Base-by-base conservation (phyloP, 2,329 filamentous ascomycete species). In the Diatrype stigma region DNA sequence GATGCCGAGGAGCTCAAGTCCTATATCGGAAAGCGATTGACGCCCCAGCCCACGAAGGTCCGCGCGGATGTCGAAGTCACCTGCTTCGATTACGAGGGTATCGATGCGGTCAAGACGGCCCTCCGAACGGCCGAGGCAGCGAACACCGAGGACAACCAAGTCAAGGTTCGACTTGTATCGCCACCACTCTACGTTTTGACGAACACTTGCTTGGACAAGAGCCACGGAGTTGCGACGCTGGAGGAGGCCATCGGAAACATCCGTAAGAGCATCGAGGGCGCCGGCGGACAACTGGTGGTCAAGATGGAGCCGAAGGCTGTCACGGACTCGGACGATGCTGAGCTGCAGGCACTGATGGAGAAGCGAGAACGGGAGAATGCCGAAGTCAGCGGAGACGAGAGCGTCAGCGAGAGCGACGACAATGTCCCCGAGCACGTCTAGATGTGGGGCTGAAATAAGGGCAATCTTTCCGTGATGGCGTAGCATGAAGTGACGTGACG, bases 271-370 rank as follows among this genome's bases (percentile, higher is more conserved):
- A 99, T 99, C 68, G 83, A 85, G 67, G 78, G 73, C 44, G 82
- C 88, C 1, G 89, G 89, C 49, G 94, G 94, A 55, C 85, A 84
- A 67, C 87, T 93, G 66, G 81, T 86, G 42, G 87, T 96, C 63
- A 96, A 95, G 84, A 99, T 99, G 94, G 92, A 94, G 65, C 94
- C 94, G 61, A 97, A 97, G 85, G 94, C 95, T 4, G 94, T 99
- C 56, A 99, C 94, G 1, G 95, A 97, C 80, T 95, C 91, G 71
- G 95, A 99, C 65, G 94, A 99, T 67, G 94, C 93, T 23, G 92
- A 96, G 73, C 79, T 99, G 59, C 91, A 96, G 72, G 94, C 93
- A 48, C 82, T 99, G 59, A 99, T 99, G 94, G 94, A 97, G 81
- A 96, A 97, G 86, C 86, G 89, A 60, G 94, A 96, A 79, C 87